Conservation (phyloP, 441 rosid species). For the Populus hybrid region DNA sequence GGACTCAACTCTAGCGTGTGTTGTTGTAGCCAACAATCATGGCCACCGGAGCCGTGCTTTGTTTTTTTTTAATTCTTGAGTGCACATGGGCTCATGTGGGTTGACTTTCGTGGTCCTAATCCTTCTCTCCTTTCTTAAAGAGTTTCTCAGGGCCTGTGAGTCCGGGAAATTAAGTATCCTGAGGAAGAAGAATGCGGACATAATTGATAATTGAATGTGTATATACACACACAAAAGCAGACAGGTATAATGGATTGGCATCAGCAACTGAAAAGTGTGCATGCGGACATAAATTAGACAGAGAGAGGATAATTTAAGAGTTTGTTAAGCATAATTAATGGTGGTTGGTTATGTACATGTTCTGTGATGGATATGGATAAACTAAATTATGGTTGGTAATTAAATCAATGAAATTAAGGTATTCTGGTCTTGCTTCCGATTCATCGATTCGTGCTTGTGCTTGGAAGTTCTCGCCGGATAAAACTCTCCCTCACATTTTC, state of each 20-base stretch:
- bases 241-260: neutral
- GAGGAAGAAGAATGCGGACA: neutral
- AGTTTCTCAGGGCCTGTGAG: neutral
- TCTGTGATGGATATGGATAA: neutral
- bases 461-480: too few relatives aligned
- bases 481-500: too few relatives aligned
- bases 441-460: neutral
- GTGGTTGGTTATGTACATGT: neutral
- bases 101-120: constrained; percentile 13
- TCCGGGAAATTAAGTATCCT: neutral
- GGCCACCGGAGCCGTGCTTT: neutral
- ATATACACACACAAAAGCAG: neutral
- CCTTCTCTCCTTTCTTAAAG: neutral
- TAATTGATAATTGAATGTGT: neutral
- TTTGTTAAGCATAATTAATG: neutral
- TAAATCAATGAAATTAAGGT: neutral
- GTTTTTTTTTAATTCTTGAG: neutral
- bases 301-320: neutral
- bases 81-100: constrained; percentile 28
- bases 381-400: neutral
- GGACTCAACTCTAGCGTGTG: neutral
- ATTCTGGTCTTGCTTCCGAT: neutral
- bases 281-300: neutral
- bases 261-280: neutral
- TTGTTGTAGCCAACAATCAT: constrained; percentile 1